Evolutionary conservation across 331 rosid species (phyloP).

Genomic region (Acacia concinna): DNA sequence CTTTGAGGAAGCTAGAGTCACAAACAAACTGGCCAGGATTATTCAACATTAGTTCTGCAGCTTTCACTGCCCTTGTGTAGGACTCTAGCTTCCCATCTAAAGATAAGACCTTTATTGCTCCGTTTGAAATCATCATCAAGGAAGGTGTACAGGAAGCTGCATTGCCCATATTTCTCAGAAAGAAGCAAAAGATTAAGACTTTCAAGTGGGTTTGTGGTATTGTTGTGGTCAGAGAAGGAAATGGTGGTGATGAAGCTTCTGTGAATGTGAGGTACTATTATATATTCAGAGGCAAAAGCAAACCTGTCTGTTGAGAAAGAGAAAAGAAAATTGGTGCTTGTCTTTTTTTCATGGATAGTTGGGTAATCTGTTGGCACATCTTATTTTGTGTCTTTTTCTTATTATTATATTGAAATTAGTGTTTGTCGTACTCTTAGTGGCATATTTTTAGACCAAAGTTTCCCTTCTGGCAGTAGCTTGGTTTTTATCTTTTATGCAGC

Average conservation of each 20-base stretch:
- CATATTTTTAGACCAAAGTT: constrained; percentile 28
- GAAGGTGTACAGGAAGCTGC: constrained; percentile 73
- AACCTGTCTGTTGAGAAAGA: constrained; percentile 24
- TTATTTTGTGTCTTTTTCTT: not conserved
- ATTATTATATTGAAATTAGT: not conserved
- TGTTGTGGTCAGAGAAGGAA: not conserved
- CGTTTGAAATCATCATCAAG: constrained; percentile 30
- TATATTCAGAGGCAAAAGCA: constrained; percentile 35
- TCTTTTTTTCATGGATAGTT: constrained; percentile 36
- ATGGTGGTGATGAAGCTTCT: constrained; percentile 22
- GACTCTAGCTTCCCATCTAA: constrained; percentile 60
- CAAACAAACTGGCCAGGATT: constrained; percentile 69
- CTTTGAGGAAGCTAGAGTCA: constrained; percentile 64
- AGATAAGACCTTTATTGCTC: constrained; percentile 50
- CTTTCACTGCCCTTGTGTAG: constrained; percentile 57
- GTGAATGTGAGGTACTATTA: constrained; percentile 31
- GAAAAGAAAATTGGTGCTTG: constrained; percentile 27
- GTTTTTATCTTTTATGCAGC: constrained; percentile 25
- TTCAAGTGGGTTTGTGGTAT: not conserved
- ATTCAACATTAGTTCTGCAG: constrained; percentile 69
- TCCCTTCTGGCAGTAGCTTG: constrained; percentile 36
- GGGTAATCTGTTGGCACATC: constrained; percentile 47
- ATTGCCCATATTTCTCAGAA: constrained; percentile 60
- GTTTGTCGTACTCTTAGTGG: constrained; percentile 29
- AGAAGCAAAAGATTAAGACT: not conserved